Conservation (phyloP, 768 basidiomycete genomes). For the Xanthoconium purpureum region DNA sequence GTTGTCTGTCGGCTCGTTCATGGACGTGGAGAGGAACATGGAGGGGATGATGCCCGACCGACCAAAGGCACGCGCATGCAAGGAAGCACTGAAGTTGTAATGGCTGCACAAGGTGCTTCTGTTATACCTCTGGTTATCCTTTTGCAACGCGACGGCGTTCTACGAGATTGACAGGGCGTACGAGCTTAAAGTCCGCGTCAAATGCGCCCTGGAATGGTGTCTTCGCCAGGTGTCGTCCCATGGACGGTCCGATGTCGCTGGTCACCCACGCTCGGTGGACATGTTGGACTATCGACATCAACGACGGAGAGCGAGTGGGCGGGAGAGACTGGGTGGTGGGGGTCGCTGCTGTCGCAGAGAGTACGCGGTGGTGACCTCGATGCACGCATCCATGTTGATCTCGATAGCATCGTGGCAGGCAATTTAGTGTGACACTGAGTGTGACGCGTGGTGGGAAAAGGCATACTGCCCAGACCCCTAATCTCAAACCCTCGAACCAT, state of each 20-base stretch:
- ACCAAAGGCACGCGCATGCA: conserved; percentile 2
- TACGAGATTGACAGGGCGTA: conserved; percentile 48
- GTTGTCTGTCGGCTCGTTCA: conserved; percentile 19
- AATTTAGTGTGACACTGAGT: no score
- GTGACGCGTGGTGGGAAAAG: no score
- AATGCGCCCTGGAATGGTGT: conserved; percentile 64
- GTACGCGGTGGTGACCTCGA: conserved; percentile 1
- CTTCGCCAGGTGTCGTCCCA: conserved; percentile 41
- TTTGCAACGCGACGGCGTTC: conserved; percentile 68
- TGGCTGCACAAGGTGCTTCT: conserved; percentile 72
- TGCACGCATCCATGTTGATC: neutral
- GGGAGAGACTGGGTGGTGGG: conserved; percentile 15
- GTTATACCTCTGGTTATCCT: conserved; percentile 82
- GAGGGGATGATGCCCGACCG: conserved; percentile 25
- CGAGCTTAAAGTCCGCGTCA: conserved; percentile 57
- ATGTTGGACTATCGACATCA: conserved; percentile 23
- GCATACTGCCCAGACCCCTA: no score
- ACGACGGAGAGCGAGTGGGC: conserved; percentile 6
- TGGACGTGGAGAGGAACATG: conserved; percentile 19
- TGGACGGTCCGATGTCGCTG: neutral
- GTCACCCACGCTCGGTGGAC: neutral
- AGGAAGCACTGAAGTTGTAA: conserved; percentile 48
- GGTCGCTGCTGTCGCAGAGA: conserved; percentile 20
- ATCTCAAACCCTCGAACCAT: no score
- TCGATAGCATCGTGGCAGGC: neutral